Percentiles rank a stretch among this genome's conserved stretches.
Evolutionary conservation across 495 filamentous ascomycete species (phyloP).

Genomic region (Podospora australis): DNA sequence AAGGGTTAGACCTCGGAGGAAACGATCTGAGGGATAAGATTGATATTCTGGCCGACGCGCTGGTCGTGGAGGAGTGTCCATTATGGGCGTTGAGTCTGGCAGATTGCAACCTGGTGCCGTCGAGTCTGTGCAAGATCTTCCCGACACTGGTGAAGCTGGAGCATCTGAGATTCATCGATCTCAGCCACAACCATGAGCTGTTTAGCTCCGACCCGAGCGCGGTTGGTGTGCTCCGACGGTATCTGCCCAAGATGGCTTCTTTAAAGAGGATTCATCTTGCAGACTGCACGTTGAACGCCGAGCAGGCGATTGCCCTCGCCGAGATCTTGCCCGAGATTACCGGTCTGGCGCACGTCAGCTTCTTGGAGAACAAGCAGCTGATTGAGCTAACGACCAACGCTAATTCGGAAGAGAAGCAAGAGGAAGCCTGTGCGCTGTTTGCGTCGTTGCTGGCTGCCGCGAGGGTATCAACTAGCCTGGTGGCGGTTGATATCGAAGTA

Average conservation of each 20-base stretch:
- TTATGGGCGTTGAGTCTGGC: conserved; percentile 82
- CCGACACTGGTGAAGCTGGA: conserved; percentile 64
- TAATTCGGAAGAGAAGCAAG: conserved; percentile 65
- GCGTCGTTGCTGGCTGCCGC: conserved; percentile 87
- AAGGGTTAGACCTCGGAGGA: conserved; percentile 90
- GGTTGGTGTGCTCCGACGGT: conserved; percentile 68
- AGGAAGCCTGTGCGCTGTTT: conserved; percentile 91
- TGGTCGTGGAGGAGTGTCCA: conserved; percentile 52
- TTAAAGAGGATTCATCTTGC: conserved; percentile 82
- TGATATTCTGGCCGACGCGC: conserved; percentile 55
- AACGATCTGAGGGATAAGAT: conserved; percentile 69
- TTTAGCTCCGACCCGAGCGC: conserved; percentile 72
- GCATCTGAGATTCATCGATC: conserved; percentile 82
- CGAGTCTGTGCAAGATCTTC: conserved; percentile 66
- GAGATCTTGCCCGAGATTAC: conserved; percentile 83
- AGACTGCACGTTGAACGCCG: conserved; percentile 78
- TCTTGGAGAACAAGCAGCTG: conserved; percentile 76
- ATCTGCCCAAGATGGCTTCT: conserved; percentile 71
- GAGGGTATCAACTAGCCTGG: conserved; percentile 72
- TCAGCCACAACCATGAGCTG: conserved; percentile 80
- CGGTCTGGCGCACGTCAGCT: conserved; percentile 78
- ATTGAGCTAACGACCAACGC: conserved; percentile 54
- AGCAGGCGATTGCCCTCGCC: conserved; percentile 81
- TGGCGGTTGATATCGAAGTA: conserved; percentile 88
- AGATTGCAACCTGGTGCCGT: conserved; percentile 71